Base-by-base conservation (phyloP, 768 basidiomycete species). In the Pisolithus microcarpus region DNA sequence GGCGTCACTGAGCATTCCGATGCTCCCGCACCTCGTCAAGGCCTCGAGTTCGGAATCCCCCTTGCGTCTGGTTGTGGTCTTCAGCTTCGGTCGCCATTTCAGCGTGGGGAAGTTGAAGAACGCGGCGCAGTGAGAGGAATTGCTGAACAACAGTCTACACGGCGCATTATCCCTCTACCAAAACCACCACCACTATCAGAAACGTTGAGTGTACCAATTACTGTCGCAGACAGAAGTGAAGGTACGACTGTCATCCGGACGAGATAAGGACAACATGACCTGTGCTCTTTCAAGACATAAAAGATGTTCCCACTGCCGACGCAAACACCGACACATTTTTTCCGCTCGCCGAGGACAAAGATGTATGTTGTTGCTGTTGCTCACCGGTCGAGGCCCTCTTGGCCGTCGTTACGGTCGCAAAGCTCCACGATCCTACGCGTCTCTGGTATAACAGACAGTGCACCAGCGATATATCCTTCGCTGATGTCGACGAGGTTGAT, bases 231-330 rank as follows among this genome's bases (percentile, higher is more conserved):
- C 10, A 80, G 75, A 8, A 81, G 64, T 2, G 80, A 77, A 4
- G 85, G 84, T 10, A 87, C 71, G 2, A 72, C 60, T 3, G 84
- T 87, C 7, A 85, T 86, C 13, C 78, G 76, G 34, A 84, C 81
- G 26, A 87, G 78, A 54, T 89, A 91, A n/a, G 89, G 89, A 57
- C 90, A 91, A 58, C 87, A 89, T 3, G 86, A 85, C 24, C 89
- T 77, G 62, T 91, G 90, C 65, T 92, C 89, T 59, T 82, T 85
- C 43, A 90, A 65, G 36, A 91, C 61, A 62, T 92, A n/a, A n/a
- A n/a, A n/a, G n/a, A n/a, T n/a, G n/a, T n/a, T 26, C n/a, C 28
- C 15, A 10, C 43, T 9, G 62, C 67, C 2, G 34, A 31, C n/a
- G 30, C 45, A 11, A 36, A 37, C 10, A 11, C 46, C 30, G 48